Base-by-base conservation (phyloP, 495 filamentous ascomycete species). In the Rostrohypoxylon terebratum region DNA sequence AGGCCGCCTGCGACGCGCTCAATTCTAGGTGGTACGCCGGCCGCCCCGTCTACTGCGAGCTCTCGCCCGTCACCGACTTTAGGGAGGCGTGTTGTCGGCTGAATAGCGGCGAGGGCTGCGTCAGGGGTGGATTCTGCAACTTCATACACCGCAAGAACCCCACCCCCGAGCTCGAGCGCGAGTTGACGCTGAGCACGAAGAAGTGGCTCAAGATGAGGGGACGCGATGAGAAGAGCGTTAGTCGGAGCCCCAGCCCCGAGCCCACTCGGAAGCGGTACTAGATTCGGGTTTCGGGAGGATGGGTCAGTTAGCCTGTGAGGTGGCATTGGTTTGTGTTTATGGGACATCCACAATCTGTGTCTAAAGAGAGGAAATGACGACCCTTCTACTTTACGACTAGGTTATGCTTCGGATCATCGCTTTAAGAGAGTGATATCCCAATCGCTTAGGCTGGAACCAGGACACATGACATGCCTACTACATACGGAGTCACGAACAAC, bases 131-230 rank as follows among this genome's bases (percentile, higher is more conserved):
- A 1, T 98, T 98, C 83, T 99, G 96, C 86, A 99, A 99, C 78
- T 99, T 99, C 81, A 99, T 99, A 63, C 96, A 99, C 76, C 88
- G 96, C 63, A 98, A 98, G 85, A 94, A 98, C 78, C 95, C 96
- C 4, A 87, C 87, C 71, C 83, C 90, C 21, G 96, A 97, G 81
- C 82, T 99, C 64, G 96, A 99, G 23, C 82, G 93, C 47, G 96
- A 98, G 75, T 79, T 99, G 73, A 89, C 93, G 68, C 84, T 98
- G 31, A 86, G 87, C 55, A 97, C 94, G 72, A 96, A 96, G 89
- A 98, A 98, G 87, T 98, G 95, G 96, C 81, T 98, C 77, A 91
- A 92, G 85, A 87, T 88, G 79, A 86, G 94, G 34, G 93, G 94
- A 25, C 87, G 94, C 64, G 94, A 97, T 86, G 89, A 91, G 72